These are phyloP conservation scores for Aspergillus ochraceoroseus DNA, from an alignment of 2,329 filamentous ascomycete genomes.

Conservation along the genomic window DNA sequence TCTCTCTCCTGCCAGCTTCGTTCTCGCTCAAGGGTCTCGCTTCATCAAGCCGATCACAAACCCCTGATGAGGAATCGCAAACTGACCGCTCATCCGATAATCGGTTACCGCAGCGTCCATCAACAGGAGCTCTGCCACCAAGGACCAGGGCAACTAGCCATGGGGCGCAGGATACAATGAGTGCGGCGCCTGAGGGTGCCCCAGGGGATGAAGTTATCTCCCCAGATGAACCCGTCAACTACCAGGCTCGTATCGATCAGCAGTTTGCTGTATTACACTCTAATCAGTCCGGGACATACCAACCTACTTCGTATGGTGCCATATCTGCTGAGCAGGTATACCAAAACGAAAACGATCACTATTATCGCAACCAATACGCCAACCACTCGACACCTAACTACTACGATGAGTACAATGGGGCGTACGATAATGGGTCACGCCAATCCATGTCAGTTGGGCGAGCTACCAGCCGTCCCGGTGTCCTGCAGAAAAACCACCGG, in stretches of 20 bases:
- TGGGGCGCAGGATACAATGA: slow-evolving; percentile 31
- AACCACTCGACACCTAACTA: slow-evolving; percentile 37
- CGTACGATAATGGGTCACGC: slow-evolving; percentile 38
- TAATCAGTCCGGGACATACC: slow-evolving; percentile 29
- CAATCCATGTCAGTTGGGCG: slow-evolving; percentile 43
- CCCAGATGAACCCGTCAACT: slow-evolving; percentile 33
- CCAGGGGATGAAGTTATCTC: slow-evolving; percentile 25
- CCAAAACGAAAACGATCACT: slow-evolving; percentile 31
- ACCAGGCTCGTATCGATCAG: slow-evolving; percentile 41
- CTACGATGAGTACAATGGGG: slow-evolving; percentile 48
- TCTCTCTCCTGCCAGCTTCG: slow-evolving; percentile 63
- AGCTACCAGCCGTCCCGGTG: slow-evolving; percentile 46
- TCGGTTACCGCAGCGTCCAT: slow-evolving; percentile 31
- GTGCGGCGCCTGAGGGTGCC: slow-evolving; percentile 26
- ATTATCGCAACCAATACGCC: slow-evolving; percentile 29
- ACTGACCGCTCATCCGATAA: slow-evolving; percentile 36
- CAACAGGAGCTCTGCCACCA: slow-evolving; percentile 32
- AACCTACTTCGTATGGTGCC: slow-evolving; percentile 27
- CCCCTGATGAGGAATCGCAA: slow-evolving; percentile 41
- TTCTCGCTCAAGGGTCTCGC: slow-evolving; percentile 63
- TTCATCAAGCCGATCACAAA: slow-evolving; percentile 52
- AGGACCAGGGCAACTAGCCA: slow-evolving; percentile 33
- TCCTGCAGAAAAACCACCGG: slow-evolving; percentile 79
- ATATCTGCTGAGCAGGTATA: slow-evolving; percentile 32
- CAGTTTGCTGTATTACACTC: slow-evolving; percentile 41